Evolutionary conservation across 2,329 filamentous ascomycete species (phyloP).

Genomic region (Stagonosporopsis rhizophila): DNA sequence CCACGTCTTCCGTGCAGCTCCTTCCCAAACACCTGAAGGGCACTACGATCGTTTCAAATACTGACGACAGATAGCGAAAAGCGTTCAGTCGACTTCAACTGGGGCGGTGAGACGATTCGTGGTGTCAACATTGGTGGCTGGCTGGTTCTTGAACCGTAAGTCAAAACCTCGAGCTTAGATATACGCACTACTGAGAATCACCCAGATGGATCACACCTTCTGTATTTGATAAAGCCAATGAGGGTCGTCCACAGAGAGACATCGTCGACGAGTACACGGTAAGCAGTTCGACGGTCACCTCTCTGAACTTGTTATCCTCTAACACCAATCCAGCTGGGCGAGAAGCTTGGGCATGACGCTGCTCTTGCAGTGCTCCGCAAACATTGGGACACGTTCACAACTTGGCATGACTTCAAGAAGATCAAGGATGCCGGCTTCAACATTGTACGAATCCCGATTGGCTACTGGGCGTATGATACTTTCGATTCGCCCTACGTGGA

Average conservation of each 20-base stretch:
- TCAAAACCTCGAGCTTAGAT: background rate
- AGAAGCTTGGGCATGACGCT: slow-evolving; percentile 57
- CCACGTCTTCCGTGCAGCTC: background rate
- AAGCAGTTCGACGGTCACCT: background rate
- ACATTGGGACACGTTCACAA: slow-evolving; percentile 61
- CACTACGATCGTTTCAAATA: background rate
- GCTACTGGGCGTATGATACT: slow-evolving; percentile 66
- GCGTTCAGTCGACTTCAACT: slow-evolving; percentile 54
- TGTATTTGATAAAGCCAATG: slow-evolving; percentile 53
- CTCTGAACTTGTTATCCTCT: background rate
- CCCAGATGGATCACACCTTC: slow-evolving; percentile 64
- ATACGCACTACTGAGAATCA: background rate
- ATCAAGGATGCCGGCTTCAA: slow-evolving; percentile 66
- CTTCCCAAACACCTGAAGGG: background rate
- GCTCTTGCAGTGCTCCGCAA: slow-evolving; percentile 55
- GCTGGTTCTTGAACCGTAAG: slow-evolving; percentile 57
- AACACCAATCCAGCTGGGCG: slow-evolving; percentile 36
- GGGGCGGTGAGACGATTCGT: slow-evolving; percentile 58
- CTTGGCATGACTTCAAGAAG: slow-evolving; percentile 61
- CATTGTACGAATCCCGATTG: slow-evolving; percentile 64
- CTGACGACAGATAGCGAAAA: slow-evolving; percentile 37
- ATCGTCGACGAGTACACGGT: slow-evolving; percentile 61
- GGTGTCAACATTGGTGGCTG: slow-evolving; percentile 61
- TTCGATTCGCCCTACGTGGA: slow-evolving; percentile 58
- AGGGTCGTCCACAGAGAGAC: slow-evolving; percentile 33